phyloP scores from a whole-genome alignment of 139 green algal genomes.

The Volvox reticuliferus region DNA sequence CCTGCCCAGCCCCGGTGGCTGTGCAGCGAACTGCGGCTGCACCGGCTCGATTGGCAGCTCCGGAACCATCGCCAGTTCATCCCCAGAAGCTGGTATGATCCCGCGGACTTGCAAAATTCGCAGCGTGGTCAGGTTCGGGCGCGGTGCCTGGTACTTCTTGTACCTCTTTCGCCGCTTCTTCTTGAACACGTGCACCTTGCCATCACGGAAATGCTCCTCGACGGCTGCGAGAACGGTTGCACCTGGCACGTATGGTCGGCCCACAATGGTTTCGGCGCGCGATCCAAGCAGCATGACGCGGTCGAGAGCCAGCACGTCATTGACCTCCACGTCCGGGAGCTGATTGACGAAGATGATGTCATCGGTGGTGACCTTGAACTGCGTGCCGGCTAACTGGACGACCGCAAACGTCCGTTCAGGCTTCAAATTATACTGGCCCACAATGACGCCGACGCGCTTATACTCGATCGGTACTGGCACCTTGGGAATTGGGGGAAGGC shows the following conservation, averaged over 20 bases:
- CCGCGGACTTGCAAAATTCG: conserved; percentile 58
- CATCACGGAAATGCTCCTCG: conserved; percentile 64
- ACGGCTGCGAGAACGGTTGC: conserved; percentile 57
- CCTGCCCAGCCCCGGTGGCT: neutral
- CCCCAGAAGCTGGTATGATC: conserved; percentile 15
- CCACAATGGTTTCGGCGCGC: conserved; percentile 50
- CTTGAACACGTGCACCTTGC: conserved; percentile 70
- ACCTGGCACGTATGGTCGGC: conserved; percentile 56
- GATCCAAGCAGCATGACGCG: conserved; percentile 61
- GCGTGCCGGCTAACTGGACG: conserved; percentile 53
- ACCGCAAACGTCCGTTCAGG: conserved; percentile 58
- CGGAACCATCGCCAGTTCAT: neutral
- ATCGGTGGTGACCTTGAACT: conserved; percentile 66
- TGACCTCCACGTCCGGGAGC: conserved; percentile 52
- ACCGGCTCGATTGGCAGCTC: conserved; percentile 1
- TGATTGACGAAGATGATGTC: conserved; percentile 67
- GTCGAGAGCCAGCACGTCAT: conserved; percentile 61
- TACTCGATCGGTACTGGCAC: conserved; percentile 36
- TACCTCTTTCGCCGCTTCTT: conserved; percentile 67
- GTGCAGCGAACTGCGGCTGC: neutral
- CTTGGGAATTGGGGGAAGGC: conserved; percentile 55
- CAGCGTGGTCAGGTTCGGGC: conserved; percentile 57
- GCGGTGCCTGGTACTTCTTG: conserved; percentile 55
- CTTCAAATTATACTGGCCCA: conserved; percentile 43
- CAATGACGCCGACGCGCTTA: conserved; percentile 51